Evolutionary conservation across 1,139 yeast genomes (phyloP), one percentile per base, ranked within the genome.

Genomic region (Debaryomycetaceae sp.): DNA sequence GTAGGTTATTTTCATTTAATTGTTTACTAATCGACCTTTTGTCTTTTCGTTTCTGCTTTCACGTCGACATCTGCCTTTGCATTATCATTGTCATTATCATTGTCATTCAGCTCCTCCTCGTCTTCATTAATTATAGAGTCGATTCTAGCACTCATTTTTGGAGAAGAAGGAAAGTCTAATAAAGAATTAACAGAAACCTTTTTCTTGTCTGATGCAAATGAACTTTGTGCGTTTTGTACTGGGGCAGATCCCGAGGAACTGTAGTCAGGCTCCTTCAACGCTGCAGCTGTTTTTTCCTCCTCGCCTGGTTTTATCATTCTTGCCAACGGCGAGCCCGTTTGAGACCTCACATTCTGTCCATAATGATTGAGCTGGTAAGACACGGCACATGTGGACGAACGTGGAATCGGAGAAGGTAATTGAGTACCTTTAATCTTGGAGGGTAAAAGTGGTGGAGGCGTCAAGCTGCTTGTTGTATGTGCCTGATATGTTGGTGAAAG

Each of bases 131-230:
- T 29, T 24, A 14, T 11, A 11, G 40, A 38, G 20, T 38, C 20
- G n/a, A 29, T 29, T 7, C 40, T 31, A 9, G 27, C n/a, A 24
- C 9, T 23, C 22, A 17, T 39, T 13, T 31, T 27, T 8, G 24
- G 22, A 31, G 43, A 24, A 7, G 22, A 11, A 9, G 40, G 14
- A 40, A 51, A 59, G 24, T 60, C 70, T 41, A 69, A 56, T 42
- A 69, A 54, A 17, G 71, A 66, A 34, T 57, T 59, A 11, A 69
- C 69, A 27, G 68, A 60, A 2, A 69, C 71, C 43, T 65, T 66
- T 41, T 34, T 22, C 31, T 27, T 27, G 7, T 46, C 17, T 5
- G 34, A 46, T 17, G 20, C 20, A 17, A 17, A 17, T 17, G 20
- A 17, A 17, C 20, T 17, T 17, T 17, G 20, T 17, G 4, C 20